Conservation (phyloP, 2,329 filamentous ascomycete genomes). For the Aschersonia sp. region DNA sequence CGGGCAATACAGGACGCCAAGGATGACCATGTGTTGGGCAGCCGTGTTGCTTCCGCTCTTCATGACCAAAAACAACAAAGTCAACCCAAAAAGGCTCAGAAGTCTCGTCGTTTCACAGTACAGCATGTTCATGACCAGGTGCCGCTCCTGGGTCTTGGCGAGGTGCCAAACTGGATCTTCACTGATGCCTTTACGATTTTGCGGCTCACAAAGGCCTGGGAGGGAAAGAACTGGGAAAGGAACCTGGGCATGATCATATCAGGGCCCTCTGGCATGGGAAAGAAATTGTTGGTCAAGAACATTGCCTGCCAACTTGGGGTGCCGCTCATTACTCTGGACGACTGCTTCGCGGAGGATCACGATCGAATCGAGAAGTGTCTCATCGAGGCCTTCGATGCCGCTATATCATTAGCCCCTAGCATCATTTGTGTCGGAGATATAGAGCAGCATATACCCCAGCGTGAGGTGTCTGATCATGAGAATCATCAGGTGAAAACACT, state of each 20-base stretch:
- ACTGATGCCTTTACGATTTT: conserved; percentile 6
- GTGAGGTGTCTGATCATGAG: conserved; percentile 61
- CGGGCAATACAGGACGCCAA: conserved; percentile 4
- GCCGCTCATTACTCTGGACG: conserved; percentile 47
- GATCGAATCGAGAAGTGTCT: conserved; percentile 25
- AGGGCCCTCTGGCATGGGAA: conserved; percentile 68
- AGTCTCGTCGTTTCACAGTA: conserved; percentile 15
- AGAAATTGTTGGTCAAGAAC: conserved; percentile 61
- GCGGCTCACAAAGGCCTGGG: conserved; percentile 9
- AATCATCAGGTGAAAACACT: conserved; percentile 87
- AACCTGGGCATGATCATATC: conserved; percentile 53
- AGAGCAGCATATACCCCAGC: conserved; percentile 68
- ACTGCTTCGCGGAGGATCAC: conserved; percentile 18
- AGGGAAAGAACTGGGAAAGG: conserved; percentile 5
- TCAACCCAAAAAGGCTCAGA: conserved; percentile 14
- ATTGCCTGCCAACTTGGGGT: conserved; percentile 59
- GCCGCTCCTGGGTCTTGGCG: conserved; percentile 14
- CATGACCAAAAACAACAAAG: conserved; percentile 7
- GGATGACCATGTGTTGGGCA: neutral
- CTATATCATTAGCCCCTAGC: conserved; percentile 72
- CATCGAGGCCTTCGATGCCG: conserved; percentile 49
- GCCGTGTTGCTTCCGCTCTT: neutral
- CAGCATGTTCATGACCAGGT: conserved; percentile 11
- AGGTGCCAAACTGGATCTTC: conserved; percentile 9
- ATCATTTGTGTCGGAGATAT: conserved; percentile 88